Base-by-base conservation (phyloP, 78 protist species). In the Carpediemonas membranifera region DNA sequence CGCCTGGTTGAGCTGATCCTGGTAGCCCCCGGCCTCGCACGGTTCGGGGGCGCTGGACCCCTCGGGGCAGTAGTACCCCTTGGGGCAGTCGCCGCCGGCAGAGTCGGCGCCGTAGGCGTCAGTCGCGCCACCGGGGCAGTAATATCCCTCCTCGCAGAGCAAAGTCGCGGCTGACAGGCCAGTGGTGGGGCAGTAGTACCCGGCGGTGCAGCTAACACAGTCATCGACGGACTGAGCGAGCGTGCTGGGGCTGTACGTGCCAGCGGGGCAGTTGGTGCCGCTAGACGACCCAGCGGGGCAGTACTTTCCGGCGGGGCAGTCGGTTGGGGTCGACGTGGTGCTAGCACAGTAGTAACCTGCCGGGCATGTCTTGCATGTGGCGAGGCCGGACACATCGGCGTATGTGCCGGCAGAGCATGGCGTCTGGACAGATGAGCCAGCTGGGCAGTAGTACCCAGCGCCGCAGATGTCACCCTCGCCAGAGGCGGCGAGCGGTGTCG, bases 381-480 rank as follows among this genome's bases (percentile, higher is more conserved):
- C 24, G 3, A n/a, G n/a, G 0, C 59, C 52, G 18, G 30, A 65
- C 16, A 2, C 0, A 7, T 53, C 43, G 35, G 79, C 51, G 15
- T 28, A 41, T 39, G 62, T 1, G 24, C 84, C 84, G 30, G 70
- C 43, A 18, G 76, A 7, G 35, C 84, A 80, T 9, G 80, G 78
- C 30, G 1, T 27, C 16, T 47, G 57, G 3, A 15, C 36, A 7
- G 14, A n/a, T 11, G 67, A 28, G 18, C 87, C 87, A 28, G 21
- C 43, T 18, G 27, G 53, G 43, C 81, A 76, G 27, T 53, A 68
- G 56, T 39, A 47, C 2, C 77, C 77, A 0, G 39, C 56, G 0
- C 70, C 70, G 39, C 77, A 72, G 28, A 7, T 2, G 27, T 11
- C 21, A 31, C 31, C 71, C n/a, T n/a, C n/a, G 44, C 52, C 1